phyloP scores from a whole-genome alignment of 306 rosid genomes.

The Dryas octopetala region DNA sequence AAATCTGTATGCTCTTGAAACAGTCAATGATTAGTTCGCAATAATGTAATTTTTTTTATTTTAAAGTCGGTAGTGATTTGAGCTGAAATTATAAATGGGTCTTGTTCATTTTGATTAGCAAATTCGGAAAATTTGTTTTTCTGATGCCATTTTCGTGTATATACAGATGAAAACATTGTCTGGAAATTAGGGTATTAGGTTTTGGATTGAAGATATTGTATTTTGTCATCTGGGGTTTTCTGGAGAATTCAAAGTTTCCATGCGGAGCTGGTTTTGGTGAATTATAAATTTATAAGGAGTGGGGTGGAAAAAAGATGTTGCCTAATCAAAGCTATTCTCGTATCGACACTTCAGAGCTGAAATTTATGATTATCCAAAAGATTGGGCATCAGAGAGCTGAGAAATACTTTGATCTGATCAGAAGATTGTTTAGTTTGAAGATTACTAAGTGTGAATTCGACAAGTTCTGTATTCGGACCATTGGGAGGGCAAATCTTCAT shows the following conservation, averaged over 20 bases:
- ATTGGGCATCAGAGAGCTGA: conserved; percentile 73
- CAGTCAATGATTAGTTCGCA: conserved; percentile 12
- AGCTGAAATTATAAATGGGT: not conserved
- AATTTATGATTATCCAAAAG: conserved; percentile 58
- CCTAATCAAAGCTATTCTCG: conserved; percentile 55
- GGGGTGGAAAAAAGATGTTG: conserved; percentile 38
- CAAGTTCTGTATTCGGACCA: conserved; percentile 51
- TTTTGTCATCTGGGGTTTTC: conserved; percentile 42
- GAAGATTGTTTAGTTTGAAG: conserved; percentile 61
- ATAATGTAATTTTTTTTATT: not conserved
- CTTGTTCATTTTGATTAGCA: not conserved
- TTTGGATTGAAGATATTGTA: conserved; percentile 37
- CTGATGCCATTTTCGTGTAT: conserved; percentile 40
- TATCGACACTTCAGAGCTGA: conserved; percentile 67
- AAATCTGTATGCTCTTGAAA: conserved; percentile 4
- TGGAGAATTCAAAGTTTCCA: conserved; percentile 24
- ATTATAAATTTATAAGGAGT: conserved; percentile 1
- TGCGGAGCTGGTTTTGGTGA: conserved; percentile 34
- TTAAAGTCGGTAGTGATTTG: conserved; percentile 3
- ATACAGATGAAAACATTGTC: conserved; percentile 29
- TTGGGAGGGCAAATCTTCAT: conserved; percentile 75
- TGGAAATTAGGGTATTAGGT: conserved; percentile 59
- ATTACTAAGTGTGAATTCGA: conserved; percentile 73
- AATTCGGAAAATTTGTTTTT: not conserved
- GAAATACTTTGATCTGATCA: conserved; percentile 71